Evolutionary conservation across 140 eudicot species (phyloP).

Genomic region (Oenanthe javanica): DNA sequence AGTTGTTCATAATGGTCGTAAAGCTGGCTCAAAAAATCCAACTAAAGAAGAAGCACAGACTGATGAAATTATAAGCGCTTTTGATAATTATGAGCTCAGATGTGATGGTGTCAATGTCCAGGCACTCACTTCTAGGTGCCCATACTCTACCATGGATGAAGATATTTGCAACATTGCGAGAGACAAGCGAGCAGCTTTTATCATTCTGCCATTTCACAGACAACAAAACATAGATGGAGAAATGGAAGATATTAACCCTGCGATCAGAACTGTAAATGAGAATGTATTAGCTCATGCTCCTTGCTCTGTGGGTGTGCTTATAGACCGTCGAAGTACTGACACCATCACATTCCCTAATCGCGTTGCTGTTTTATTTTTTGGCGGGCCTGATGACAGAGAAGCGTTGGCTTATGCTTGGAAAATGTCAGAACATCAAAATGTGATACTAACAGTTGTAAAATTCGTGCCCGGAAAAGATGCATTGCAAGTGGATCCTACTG

Average conservation of each 20-base stretch:
- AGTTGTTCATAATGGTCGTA: conserved; percentile 24
- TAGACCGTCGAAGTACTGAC: conserved; percentile 28
- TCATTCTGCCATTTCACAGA: conserved; percentile 36
- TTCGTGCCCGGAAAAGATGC: conserved; percentile 23
- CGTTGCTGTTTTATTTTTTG: conserved; percentile 26
- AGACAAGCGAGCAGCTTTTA: conserved; percentile 31
- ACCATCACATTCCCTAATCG: conserved; percentile 11
- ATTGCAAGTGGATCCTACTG: background rate
- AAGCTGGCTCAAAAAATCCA: conserved; percentile 18
- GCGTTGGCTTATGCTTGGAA: conserved; percentile 41
- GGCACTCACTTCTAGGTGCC: conserved; percentile 28
- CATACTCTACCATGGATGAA: conserved; percentile 39
- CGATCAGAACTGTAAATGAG: conserved; percentile 31
- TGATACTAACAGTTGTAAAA: conserved; percentile 22
- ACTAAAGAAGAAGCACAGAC: conserved; percentile 25
- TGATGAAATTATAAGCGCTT: conserved; percentile 33
- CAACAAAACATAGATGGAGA: conserved; percentile 25
- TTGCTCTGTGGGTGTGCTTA: conserved; percentile 41
- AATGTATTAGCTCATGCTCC: conserved; percentile 36
- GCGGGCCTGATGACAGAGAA: conserved; percentile 55
- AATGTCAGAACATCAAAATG: conserved; percentile 27
- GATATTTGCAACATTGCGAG: conserved; percentile 39
- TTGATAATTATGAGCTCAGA: conserved; percentile 35
- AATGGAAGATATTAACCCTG: conserved; percentile 35
- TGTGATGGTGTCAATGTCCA: conserved; percentile 32